Percentiles rank a stretch among this genome's conserved stretches.
These are phyloP conservation scores for Penicillium tannophilum DNA, from an alignment of 495 filamentous ascomycete genomes.

Conservation along the genomic window DNA sequence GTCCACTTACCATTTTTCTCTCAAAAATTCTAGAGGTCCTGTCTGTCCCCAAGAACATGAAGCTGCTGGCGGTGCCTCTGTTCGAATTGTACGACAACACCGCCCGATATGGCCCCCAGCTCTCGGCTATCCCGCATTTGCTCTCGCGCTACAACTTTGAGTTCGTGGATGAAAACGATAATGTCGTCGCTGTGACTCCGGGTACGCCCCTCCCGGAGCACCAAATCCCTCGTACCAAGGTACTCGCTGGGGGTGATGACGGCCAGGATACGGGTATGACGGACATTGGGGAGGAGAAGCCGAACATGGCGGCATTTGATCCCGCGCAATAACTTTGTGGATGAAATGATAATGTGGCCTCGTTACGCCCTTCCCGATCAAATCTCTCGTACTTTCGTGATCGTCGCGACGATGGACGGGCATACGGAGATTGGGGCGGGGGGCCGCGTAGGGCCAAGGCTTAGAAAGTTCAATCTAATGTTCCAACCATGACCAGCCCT, in stretches of 20 bases:
- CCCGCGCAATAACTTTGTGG: conserved; percentile 95
- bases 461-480: conserved; percentile 12
- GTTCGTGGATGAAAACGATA: conserved; percentile 93
- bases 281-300: conserved; percentile 27
- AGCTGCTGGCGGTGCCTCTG: conserved; percentile 91
- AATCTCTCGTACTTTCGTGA: conserved; percentile 65
- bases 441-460: conserved; percentile 11
- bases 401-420: conserved; percentile 60
- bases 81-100: conserved; percentile 99
- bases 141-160: conserved; percentile 96
- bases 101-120: conserved; percentile 88
- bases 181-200: conserved; percentile 84
- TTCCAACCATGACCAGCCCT: background rate
- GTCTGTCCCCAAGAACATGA: conserved; percentile 99
- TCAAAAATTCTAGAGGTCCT: conserved; percentile 70
- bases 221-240: conserved; percentile 62
- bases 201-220: conserved; percentile 53
- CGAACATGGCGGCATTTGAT: conserved; percentile 69
- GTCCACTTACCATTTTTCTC: background rate
- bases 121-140: conserved; percentile 92
- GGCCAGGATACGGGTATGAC: conserved; percentile 47
- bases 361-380: conserved; percentile 57
- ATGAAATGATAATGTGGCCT: conserved; percentile 88
- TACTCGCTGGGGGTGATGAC: conserved; percentile 70
- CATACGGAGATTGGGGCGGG: conserved; percentile 27